Evolutionary conservation across 2,329 filamentous ascomycete species (phyloP).

Genomic region (Colletotrichum sp.): DNA sequence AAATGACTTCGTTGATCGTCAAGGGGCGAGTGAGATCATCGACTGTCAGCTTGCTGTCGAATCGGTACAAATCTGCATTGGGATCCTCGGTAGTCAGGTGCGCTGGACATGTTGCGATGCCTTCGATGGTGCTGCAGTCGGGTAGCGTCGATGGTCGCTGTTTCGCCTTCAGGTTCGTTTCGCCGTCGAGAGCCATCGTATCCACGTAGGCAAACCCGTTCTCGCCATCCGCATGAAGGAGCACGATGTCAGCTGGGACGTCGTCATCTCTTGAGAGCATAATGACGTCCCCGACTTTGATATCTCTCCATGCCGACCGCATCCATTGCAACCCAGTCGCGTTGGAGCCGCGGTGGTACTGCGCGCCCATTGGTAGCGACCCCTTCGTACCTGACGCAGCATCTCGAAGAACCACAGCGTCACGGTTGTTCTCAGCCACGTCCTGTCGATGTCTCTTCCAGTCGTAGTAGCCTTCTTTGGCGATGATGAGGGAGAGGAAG

Average conservation of each 20-base stretch:
- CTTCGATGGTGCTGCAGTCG: slow-evolving; percentile 57
- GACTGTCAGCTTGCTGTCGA: slow-evolving; percentile 71
- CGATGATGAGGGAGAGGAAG: slow-evolving; percentile 80
- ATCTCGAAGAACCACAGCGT: neutral
- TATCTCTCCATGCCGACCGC: slow-evolving; percentile 44
- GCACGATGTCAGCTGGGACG: slow-evolving; percentile 80
- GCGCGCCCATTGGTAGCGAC: slow-evolving; percentile 30
- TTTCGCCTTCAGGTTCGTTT: slow-evolving; percentile 82
- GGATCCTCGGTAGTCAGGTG: slow-evolving; percentile 77
- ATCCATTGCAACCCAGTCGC: slow-evolving; percentile 63
- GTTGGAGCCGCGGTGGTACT: slow-evolving; percentile 20
- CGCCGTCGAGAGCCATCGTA: slow-evolving; percentile 83
- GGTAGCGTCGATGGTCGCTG: slow-evolving; percentile 67
- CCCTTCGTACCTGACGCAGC: slow-evolving; percentile 28
- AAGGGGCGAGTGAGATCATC: slow-evolving; percentile 67
- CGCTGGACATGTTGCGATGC: slow-evolving; percentile 60
- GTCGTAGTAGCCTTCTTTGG: slow-evolving; percentile 89
- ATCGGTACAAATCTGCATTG: slow-evolving; percentile 78
- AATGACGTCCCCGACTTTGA: slow-evolving; percentile 56
- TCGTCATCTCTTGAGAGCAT: slow-evolving; percentile 71
- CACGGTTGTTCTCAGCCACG: slow-evolving; percentile 71
- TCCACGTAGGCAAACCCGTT: slow-evolving; percentile 83
- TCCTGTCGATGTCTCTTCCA: slow-evolving; percentile 80
- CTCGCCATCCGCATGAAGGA: slow-evolving; percentile 78
- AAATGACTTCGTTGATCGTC: slow-evolving; percentile 82